Evolutionary conservation across 345 rosid species (phyloP), one percentile per base, ranked within the genome.

Genomic region (Carallia brachiata): DNA sequence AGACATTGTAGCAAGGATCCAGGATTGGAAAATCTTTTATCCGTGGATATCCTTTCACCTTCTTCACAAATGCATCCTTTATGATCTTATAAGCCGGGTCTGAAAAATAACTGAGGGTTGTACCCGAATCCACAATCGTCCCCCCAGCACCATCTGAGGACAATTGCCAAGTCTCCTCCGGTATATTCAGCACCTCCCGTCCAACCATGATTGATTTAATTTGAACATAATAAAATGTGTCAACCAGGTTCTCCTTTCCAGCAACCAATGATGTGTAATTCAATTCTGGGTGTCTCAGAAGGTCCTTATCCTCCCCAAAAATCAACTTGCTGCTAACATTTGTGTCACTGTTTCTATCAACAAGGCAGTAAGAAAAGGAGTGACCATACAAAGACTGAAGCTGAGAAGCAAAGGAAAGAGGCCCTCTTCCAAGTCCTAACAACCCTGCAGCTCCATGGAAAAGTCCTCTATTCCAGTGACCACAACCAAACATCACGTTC

Each of bases 391-490:
- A 77, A 61, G 97, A 84, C 70, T 90, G 94, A 66, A 94, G 86
- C 88, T 94, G 98, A 12, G 97, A 88, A 1, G 91, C 73, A 53
- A 93, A 88, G 1, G 98, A 94, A 59, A 91, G 91, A 0, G 94
- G 89, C 2, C 97, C 96, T 87, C 95, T 84, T 32, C 98, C 98
- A 39, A 94, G 83, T 1, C 98, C 97, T 61, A 94, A 77, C 69
- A 94, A 32, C 23, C 98, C 97, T 28, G 97, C 83, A 53, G 97
- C 94, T n/a, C 94, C 96, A 16, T 80, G 83, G 81, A 91, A 91
- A 4, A 78, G 74, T 36, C 96, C 98, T 75, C 96, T 66, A 74
- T 94, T 94, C 97, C 95, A 88, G 75, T 87, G 91, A n/a, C 98
- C 97, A 61, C 97, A 91, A 15, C 98, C 98, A 44, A 94, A 91